phyloP scores from a whole-genome alignment of 192 early-diverging fungal genomes.

The Linnemannia zychae region DNA sequence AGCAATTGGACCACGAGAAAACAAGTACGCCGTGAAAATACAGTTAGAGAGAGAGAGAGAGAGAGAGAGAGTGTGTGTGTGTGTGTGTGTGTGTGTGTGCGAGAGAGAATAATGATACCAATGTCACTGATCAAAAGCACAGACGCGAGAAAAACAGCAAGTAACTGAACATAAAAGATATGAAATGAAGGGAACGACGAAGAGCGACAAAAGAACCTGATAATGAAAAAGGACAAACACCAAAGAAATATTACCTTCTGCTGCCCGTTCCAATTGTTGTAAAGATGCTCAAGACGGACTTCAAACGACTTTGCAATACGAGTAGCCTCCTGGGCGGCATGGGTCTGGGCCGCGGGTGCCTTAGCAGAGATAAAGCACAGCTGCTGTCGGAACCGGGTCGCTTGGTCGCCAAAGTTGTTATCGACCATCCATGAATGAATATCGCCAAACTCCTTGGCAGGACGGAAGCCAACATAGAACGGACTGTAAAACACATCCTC shows the following conservation, averaged over 20 bases:
- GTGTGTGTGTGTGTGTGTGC: too few relatives aligned
- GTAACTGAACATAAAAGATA: not conserved
- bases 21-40: too few relatives aligned
- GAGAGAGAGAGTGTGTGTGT: too few relatives aligned
- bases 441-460: conserved; percentile 33
- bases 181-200: not conserved
- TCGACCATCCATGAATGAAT: conserved; percentile 55
- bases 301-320: conserved; percentile 44
- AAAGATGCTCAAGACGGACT: conserved; percentile 34
- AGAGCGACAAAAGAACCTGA: not conserved
- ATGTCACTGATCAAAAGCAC: too few relatives aligned
- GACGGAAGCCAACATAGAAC: conserved; percentile 55
- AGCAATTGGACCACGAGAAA: not conserved
- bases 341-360: conserved; percentile 25
- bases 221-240: not conserved
- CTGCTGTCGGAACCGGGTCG: conserved; percentile 58
- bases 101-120: too few relatives aligned
- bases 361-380: conserved; percentile 55
- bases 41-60: too few relatives aligned
- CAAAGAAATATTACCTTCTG: conserved; percentile 28
- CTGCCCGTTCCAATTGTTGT: conserved; percentile 52
- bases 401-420: conserved; percentile 51
- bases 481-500: conserved; percentile 60
- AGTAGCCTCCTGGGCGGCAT: conserved; percentile 29
- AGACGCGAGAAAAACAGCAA: not conserved